Evolutionary conservation across 305 asterid genomes (phyloP), one percentile per base, ranked within the genome.

Genomic region (Rubia peregrina): DNA sequence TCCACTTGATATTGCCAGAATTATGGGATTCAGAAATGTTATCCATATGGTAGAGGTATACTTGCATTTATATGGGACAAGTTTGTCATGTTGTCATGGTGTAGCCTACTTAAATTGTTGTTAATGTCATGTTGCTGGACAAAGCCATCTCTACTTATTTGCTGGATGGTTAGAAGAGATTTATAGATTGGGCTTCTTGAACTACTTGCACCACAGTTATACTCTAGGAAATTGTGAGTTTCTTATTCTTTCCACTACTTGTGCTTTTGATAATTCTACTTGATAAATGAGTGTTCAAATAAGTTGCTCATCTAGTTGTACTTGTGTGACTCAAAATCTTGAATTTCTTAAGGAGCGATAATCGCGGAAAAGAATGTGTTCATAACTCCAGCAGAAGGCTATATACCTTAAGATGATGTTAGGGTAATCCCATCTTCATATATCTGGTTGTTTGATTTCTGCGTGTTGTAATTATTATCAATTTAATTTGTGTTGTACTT

Each of bases 1-100:
- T 49, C 96, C 98, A 67, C 90, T 94, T 68, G 99, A 94, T 66
- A 80, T 94, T 79, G 97, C 99, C 40, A 85, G 99, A 85, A 71
- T 80, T 79, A 94, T 89, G 81, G 97, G 95, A 43, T 85, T 66
- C 77, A 83, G 84, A 76, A 91, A 85, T 75, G 89, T 94, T 67
- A 98, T 94, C 56, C 89, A 96, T 51, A 80, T 89, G 76, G 86
- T 94, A 71, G 98, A 94, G 98, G 99, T 94, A 87, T 71, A 72
- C 53, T 76, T 65, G 60, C 65, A 38, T 56, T 56, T 69, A 11
- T 21, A 1, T 69, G 16, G 8, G 9, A 21, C 38, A 14, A 19
- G 24, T 22, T 22, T 40, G 66, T 7, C 10, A 24, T 11, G 68
- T 21, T 61, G 21, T 24, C 33, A 48, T 43, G 63, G 51, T 57